Conservation (phyloP, 129 eudicot species). For the sunflower (Helianthus annuus) region HanXRQr2.0-SUNRISE NC_035448.2:191019121-191019620, state of each 20-base stretch:
- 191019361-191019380: slow-evolving; percentile 49
- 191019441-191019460: not conserved
- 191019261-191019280: slow-evolving; percentile 70
- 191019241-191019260: slow-evolving; percentile 43
- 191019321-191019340: slow-evolving; percentile 72
- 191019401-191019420: not conserved
- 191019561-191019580: not conserved
- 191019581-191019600: not conserved
- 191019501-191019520: not conserved
- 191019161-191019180: slow-evolving; percentile 22
- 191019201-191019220: slow-evolving; percentile 17
- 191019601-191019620: not conserved
- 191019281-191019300: slow-evolving; percentile 76
- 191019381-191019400: slow-evolving; percentile 24
- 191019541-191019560: not conserved
- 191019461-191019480: not conserved
- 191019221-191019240: slow-evolving; percentile 27
- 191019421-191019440: too few species aligned
- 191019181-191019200: slow-evolving; percentile 16
- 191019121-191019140: slow-evolving; percentile 32
- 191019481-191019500: not conserved
- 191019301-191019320: slow-evolving; percentile 22
- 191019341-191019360: slow-evolving; percentile 47
- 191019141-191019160: not conserved
- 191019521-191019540: slow-evolving; percentile 9